Evolutionary conservation across 1,284 basidiomycete species (phyloP).

Genomic region (Trichosporon ovoides): DNA sequence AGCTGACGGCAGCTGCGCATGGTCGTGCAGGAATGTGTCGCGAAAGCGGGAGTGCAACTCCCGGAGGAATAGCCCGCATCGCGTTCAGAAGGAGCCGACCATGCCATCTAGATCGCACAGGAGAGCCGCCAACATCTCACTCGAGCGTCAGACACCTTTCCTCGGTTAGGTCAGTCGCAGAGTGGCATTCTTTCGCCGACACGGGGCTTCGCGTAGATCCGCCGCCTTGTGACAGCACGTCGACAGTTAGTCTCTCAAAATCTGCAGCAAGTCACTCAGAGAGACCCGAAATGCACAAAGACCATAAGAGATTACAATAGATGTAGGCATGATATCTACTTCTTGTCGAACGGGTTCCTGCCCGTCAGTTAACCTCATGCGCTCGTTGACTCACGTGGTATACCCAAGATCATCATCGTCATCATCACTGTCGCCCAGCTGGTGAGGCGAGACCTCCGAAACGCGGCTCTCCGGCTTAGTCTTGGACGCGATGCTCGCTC

Average conservation of each 20-base stretch:
- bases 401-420: constrained; percentile 47
- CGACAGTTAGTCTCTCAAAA: no score
- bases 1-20: constrained; percentile 33
- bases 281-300: neutral
- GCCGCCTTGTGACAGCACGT: no score
- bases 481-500: constrained; percentile 30
- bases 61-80: neutral
- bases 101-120: no score
- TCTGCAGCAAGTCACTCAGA: no score
- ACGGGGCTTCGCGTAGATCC: no score
- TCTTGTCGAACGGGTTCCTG: constrained; percentile 48
- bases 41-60: constrained; percentile 33
- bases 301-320: neutral
- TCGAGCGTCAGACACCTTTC: no score
- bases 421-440: constrained; percentile 42
- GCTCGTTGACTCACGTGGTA: constrained; percentile 39
- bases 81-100: no score
- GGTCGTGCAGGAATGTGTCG: constrained; percentile 44
- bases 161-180: no score
- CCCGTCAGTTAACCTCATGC: constrained; percentile 4
- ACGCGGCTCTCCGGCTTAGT: no score
- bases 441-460: constrained; percentile 26
- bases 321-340: constrained; percentile 13
- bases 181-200: no score
- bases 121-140: no score